Conservation (phyloP, 768 basidiomycete species). For the button mushroom (Agaricus bisporus) region DNA sequence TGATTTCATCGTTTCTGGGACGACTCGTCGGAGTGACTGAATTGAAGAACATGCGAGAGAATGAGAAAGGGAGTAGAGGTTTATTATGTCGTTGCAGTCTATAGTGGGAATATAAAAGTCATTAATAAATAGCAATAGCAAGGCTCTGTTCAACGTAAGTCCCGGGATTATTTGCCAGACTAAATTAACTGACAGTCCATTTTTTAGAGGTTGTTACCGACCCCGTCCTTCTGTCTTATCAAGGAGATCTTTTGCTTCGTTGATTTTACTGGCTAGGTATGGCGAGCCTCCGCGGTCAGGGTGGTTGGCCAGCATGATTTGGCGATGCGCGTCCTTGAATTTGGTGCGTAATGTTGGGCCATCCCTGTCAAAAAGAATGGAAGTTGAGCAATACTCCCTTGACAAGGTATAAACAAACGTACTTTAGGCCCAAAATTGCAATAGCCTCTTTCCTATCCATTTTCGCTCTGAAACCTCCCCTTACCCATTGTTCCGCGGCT, state of each 20-base stretch:
- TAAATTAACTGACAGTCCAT: background rate
- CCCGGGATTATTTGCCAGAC: background rate
- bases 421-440: conserved; percentile 90
- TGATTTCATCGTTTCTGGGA: background rate
- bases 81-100: conserved; percentile 6
- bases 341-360: conserved; percentile 64
- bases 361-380: conserved; percentile 48
- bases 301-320: conserved; percentile 98
- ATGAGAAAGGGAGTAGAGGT: conserved; percentile 1
- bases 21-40: no score
- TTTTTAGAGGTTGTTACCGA: conserved; percentile 16
- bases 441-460: conserved; percentile 97
- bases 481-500: conserved; percentile 79
- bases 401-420: conserved; percentile 23
- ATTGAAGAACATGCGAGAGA: background rate
- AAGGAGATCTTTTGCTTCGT: conserved; percentile 92
- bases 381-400: background rate
- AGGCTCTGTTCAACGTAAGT: background rate
- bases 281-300: conserved; percentile 99
- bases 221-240: conserved; percentile 68
- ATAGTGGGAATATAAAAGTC: conserved; percentile 1
- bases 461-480: conserved; percentile 91
- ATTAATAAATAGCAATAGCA: conserved; percentile 7
- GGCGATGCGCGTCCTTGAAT: conserved; percentile 92
- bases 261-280: conserved; percentile 97